Evolutionary conservation across 1,284 basidiomycete species (phyloP).

Genomic region (Fomitopsis palustris): DNA sequence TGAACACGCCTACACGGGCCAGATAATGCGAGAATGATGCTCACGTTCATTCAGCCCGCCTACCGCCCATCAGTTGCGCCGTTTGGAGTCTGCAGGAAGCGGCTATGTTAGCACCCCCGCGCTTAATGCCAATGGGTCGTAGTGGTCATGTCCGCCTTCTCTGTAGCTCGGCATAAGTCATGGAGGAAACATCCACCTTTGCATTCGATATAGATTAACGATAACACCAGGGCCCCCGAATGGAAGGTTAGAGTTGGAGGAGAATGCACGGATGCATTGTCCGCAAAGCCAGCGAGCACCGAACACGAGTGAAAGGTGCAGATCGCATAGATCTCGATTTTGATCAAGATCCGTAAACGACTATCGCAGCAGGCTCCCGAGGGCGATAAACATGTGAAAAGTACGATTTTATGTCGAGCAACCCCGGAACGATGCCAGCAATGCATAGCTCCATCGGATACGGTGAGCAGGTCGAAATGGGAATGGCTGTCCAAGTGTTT

Average conservation of each 20-base stretch:
- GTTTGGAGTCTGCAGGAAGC: not conserved
- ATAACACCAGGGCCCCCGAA: not conserved
- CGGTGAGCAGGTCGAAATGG: not conserved
- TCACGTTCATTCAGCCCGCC: not conserved
- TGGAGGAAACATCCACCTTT: not conserved
- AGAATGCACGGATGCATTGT: constrained; percentile 2
- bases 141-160: not conserved
- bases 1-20: not conserved
- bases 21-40: constrained; percentile 1
- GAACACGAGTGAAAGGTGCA: not conserved
- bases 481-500: not conserved
- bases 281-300: not conserved
- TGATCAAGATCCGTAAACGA: constrained; percentile 1
- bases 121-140: not conserved
- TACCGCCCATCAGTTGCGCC: not conserved
- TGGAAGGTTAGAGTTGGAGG: not conserved
- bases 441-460: not conserved
- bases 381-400: not conserved
- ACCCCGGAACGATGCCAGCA: not conserved
- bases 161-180: not conserved
- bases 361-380: not conserved
- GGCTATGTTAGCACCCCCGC: not conserved
- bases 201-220: not conserved
- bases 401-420: not conserved
- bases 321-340: constrained; percentile 3